Base-by-base conservation (phyloP, 768 basidiomycete species). In the Hericium erinaceus region DNA sequence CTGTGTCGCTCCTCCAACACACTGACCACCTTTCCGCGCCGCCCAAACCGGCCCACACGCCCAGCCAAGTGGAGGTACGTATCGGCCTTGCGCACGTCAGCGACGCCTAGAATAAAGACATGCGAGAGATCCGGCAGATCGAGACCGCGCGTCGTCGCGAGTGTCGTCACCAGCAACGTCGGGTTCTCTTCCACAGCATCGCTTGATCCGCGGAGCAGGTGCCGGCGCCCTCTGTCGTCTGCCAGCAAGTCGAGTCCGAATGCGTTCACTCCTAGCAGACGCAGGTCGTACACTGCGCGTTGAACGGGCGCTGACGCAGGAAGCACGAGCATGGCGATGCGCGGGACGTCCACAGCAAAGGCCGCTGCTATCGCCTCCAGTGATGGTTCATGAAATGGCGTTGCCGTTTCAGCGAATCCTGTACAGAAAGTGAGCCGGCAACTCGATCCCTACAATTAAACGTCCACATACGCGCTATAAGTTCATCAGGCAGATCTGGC, bases 271-370 rank as follows among this genome's bases (percentile, higher is more conserved):
- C 89, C 87, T 61, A 90, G 69, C 60, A 72, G 71, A 37, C 77
- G 77, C 62, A 91, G 73, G 53, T 89, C 89, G 57, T 79, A 75
- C 12, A 90, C 76, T 40, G 80, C 80, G 22, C 83, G 80, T 52
- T 76, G 77, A 20, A 90, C 79, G 0, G 86, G 75, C 16, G 81
- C 79, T 22, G 74, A 74, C 6, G 87, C 75, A 3, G 83, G 84
- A 39, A 91, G 66, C 16, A 89, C 83, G n/a, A 91, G 72, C 16
- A 91, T 72, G 18, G 81, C 89, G 12, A 80, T 64, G 41, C 77
- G 75, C 40, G 86, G 83, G 20, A 91, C 89, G 55, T 89, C 87
- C 18, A 89, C 66, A 16, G 87, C 89, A 66, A 91, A 85, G 4
- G 77, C 75, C 10, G 80, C 77, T 5, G 85, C 88, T 51, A 91